Base-by-base conservation (phyloP, 345 rosid species). In the Eucalyptus sp. region DNA sequence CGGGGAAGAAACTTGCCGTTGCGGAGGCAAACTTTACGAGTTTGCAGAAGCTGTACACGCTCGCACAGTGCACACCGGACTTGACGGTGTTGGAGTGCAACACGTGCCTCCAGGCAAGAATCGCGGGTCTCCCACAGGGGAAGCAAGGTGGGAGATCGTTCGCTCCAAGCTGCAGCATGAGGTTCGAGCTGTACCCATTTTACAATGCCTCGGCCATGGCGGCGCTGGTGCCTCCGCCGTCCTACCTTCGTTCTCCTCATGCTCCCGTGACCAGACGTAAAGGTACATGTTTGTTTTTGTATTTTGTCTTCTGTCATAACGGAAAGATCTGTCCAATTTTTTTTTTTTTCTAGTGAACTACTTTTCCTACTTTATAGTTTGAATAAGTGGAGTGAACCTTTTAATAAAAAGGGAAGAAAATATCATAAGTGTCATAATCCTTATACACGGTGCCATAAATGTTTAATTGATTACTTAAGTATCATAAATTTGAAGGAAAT, bases 1-100 rank as follows among this genome's bases (percentile, higher is more conserved):
- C 88, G 9, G 60, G 87, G 37, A 86, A 86, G 60, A 86, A 49
- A 33, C 18, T 86, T 33, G 87, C 58, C 4, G 66, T 50, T 5
- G 91, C 87, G 6, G 81, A 92, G 44, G 90, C 76, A 4, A 86
- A 88, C 48, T 92, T 81, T 20, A 89, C 90, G 0, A 31, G 24
- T 13, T 90, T 80, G 54, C 89, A 50, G 68, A 90, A 62, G 22
- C 14, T 94, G 66, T 94, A 88, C 76, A 92, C 90, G 17, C 88
- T 93, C 81, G 43, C 25, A 6, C 46, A 71, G 81, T 37, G 46
- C 81, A 71, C 46, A 3, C 46, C 43, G 13, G 96, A 96, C 87
- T 80, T 95, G 62, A 86, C 90, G 60, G 88, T 62, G 48, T 2
- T 17, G 48, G 91, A 93, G 7, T 94, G 97, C 89, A 60, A 60